Evolutionary conservation across 1,284 basidiomycete genomes (phyloP).

Genomic region (Heterobasidion occidentale): DNA sequence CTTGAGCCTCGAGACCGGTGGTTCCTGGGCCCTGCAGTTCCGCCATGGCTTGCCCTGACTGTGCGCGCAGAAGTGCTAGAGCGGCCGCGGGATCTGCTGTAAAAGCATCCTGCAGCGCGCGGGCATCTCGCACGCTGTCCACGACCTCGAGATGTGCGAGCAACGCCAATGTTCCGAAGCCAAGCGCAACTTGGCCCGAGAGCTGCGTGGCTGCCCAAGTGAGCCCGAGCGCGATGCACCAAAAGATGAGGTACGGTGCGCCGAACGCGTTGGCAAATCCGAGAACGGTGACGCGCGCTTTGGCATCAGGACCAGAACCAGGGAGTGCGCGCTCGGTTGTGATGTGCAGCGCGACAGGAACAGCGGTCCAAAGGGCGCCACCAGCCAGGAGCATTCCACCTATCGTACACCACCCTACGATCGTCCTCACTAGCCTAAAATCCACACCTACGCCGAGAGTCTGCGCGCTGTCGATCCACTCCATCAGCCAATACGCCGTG

Average conservation of each 20-base stretch:
- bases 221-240: slow-evolving; percentile 56
- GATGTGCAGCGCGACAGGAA: slow-evolving; percentile 70
- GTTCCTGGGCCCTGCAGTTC: slow-evolving; percentile 3
- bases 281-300: slow-evolving; percentile 56
- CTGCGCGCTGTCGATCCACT: slow-evolving; percentile 62
- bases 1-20: slow-evolving; percentile 16
- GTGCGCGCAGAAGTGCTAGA: slow-evolving; percentile 22
- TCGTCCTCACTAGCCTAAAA: slow-evolving; percentile 48
- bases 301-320: slow-evolving; percentile 15
- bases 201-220: slow-evolving; percentile 71
- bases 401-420: slow-evolving; percentile 54
- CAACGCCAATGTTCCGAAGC: slow-evolving; percentile 53
- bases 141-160: slow-evolving; percentile 70
- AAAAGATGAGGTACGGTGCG: slow-evolving; percentile 80
- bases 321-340: slow-evolving; percentile 17
- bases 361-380: slow-evolving; percentile 57
- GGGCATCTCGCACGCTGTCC: slow-evolving; percentile 73
- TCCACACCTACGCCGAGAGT: slow-evolving; percentile 31
- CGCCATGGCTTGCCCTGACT: background rate
- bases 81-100: slow-evolving; percentile 34
- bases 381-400: slow-evolving; percentile 45
- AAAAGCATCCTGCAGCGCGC: slow-evolving; percentile 45
- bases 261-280: slow-evolving; percentile 92
- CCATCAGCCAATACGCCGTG: slow-evolving; percentile 69
- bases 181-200: slow-evolving; percentile 75